Percentiles rank a stretch among this genome's conserved stretches.
Evolutionary conservation across 2,329 filamentous ascomycete species (phyloP).

Genomic region (Alternaria gansuensis): DNA sequence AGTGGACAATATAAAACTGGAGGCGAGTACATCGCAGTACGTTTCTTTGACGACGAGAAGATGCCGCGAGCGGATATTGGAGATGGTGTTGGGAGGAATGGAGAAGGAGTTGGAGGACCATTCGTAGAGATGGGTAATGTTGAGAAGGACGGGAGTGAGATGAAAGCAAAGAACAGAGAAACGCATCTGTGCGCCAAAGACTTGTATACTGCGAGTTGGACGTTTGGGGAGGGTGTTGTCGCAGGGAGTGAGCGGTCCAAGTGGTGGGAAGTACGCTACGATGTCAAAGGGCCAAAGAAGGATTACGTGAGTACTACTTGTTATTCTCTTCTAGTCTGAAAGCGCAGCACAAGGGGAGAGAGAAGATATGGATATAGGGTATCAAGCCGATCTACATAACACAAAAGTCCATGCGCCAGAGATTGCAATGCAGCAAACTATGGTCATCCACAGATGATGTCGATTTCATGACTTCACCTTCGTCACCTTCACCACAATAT

Average conservation of each 20-base stretch:
- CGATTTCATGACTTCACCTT: slow-evolving; percentile 14
- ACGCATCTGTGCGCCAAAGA: slow-evolving; percentile 77
- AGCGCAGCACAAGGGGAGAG: not conserved
- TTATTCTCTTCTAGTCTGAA: slow-evolving; percentile 31
- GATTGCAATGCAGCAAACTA: not conserved
- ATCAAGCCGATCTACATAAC: slow-evolving; percentile 24
- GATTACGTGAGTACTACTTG: slow-evolving; percentile 52
- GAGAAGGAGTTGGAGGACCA: slow-evolving; percentile 71
- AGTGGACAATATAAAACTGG: not conserved
- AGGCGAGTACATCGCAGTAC: slow-evolving; percentile 16
- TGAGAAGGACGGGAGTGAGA: slow-evolving; percentile 7
- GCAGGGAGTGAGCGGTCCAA: slow-evolving; percentile 11
- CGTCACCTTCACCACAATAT: slow-evolving; percentile 34
- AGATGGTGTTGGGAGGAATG: slow-evolving; percentile 19
- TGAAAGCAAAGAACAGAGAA: slow-evolving; percentile 62
- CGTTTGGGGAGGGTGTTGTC: slow-evolving; percentile 63
- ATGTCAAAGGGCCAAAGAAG: slow-evolving; percentile 54
- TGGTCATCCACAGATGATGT: not conserved
- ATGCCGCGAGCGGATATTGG: not conserved
- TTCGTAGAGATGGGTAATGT: slow-evolving; percentile 74
- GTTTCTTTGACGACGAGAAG: slow-evolving; percentile 32
- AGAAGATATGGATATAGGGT: slow-evolving; percentile 22
- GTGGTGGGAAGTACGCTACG: slow-evolving; percentile 52
- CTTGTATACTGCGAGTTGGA: slow-evolving; percentile 74
- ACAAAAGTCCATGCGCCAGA: slow-evolving; percentile 7